phyloP scores from a whole-genome alignment of 352 stramenopile genomes.

The Phytophthora multivora region DNA sequence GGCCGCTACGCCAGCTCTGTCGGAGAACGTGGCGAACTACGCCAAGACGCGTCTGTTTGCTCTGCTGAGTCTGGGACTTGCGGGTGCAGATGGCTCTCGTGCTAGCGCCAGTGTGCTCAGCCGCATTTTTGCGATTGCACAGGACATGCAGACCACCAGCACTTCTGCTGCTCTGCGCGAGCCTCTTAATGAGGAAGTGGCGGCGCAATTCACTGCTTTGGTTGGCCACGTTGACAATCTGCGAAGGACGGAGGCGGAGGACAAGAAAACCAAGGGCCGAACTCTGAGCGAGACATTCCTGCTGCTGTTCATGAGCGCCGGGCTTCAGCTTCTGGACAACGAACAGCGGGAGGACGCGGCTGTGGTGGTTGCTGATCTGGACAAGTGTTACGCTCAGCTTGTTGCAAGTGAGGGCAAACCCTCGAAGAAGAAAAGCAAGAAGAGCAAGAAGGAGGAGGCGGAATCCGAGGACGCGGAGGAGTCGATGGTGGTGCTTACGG shows the following conservation, averaged over 20 bases:
- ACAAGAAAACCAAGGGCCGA: slow-evolving; percentile 40
- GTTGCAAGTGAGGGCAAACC: slow-evolving; percentile 28
- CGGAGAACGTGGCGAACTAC: slow-evolving; percentile 45
- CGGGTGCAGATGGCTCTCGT: slow-evolving; percentile 34
- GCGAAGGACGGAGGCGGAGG: slow-evolving; percentile 35
- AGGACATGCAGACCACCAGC: slow-evolving; percentile 40
- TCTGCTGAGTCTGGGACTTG: slow-evolving; percentile 61
- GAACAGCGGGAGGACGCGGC: slow-evolving; percentile 66
- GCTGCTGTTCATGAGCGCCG: slow-evolving; percentile 76
- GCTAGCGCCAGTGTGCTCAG: slow-evolving; percentile 47
- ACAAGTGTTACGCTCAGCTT: slow-evolving; percentile 72
- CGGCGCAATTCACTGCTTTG: slow-evolving; percentile 21
- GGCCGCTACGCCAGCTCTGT: slow-evolving; percentile 49
- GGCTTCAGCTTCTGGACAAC: slow-evolving; percentile 72
- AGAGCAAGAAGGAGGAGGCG: slow-evolving; percentile 39
- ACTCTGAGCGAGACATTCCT: slow-evolving; percentile 66
- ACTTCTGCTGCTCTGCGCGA: slow-evolving; percentile 37
- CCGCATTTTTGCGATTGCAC: slow-evolving; percentile 47
- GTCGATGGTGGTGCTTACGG: slow-evolving; percentile 78
- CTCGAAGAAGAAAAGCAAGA: slow-evolving; percentile 38
- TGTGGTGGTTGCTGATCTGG: slow-evolving; percentile 64
- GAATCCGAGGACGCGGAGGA: slow-evolving; percentile 39
- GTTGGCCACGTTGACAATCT: slow-evolving; percentile 41
- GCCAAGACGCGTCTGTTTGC: slow-evolving; percentile 72
- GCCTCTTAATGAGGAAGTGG: slow-evolving; percentile 43